Evolutionary conservation across 2,329 filamentous ascomycete genomes (phyloP).

Genomic region (Ophiostoma triangulosporum): DNA sequence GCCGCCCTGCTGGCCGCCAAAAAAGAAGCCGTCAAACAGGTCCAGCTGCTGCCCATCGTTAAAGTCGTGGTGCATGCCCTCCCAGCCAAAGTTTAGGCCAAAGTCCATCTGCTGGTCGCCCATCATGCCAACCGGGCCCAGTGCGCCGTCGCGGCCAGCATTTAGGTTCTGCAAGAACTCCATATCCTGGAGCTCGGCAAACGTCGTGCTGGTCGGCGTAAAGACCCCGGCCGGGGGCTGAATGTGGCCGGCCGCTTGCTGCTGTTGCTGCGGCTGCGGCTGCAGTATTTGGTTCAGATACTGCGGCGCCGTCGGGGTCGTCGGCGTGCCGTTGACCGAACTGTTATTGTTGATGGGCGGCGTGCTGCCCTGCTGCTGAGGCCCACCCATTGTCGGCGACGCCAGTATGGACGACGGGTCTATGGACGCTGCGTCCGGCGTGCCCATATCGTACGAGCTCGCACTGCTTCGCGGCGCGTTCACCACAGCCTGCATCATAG

Average conservation of each 20-base stretch:
- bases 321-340: slow-evolving; percentile 9
- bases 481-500: slow-evolving; percentile 28
- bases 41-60: slow-evolving; percentile 47
- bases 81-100: slow-evolving; percentile 53
- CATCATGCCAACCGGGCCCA: neutral
- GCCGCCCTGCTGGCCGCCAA: slow-evolving; percentile 38
- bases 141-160: slow-evolving; percentile 14
- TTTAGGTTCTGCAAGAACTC: slow-evolving; percentile 38
- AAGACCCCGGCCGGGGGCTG: slow-evolving; percentile 4
- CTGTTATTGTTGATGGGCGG: neutral
- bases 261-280: slow-evolving; percentile 1
- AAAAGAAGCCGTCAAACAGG: slow-evolving; percentile 62
- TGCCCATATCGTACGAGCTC: slow-evolving; percentile 22
- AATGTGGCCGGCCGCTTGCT: slow-evolving; percentile 10
- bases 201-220: slow-evolving; percentile 21
- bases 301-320: slow-evolving; percentile 4
- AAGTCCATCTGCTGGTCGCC: slow-evolving; percentile 44
- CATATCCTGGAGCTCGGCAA: slow-evolving; percentile 37
- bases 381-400: slow-evolving; percentile 24
- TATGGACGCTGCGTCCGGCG: slow-evolving; percentile 14
- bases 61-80: slow-evolving; percentile 49
- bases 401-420: slow-evolving; percentile 30
- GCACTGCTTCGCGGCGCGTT: slow-evolving; percentile 25
- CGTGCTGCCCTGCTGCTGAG: slow-evolving; percentile 3
- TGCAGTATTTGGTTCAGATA: slow-evolving; percentile 15